Evolutionary conservation across 352 stramenopile genomes (phyloP), one percentile per base, ranked within the genome.

Genomic region (Blastocystis hominis): DNA sequence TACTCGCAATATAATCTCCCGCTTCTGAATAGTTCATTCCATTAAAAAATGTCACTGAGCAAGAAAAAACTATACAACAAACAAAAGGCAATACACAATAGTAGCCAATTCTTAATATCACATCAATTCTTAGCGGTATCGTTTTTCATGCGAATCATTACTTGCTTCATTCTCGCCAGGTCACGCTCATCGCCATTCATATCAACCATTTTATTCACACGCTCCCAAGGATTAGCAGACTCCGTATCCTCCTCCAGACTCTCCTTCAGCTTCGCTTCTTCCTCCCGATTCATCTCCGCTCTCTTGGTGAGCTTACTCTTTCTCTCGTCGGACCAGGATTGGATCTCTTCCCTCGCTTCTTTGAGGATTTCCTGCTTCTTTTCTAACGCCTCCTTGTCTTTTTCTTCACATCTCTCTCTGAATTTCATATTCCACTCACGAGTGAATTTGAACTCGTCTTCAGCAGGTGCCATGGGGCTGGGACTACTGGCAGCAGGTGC

Each of bases 131-230:
- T 87, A 9, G 44, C 77, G 53, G 77, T 50, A 87, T 89, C 88
- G 44, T 79, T 84, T 50, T 89, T 89, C 62, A 89, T 75, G 42
- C 88, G 70, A 62, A 89, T 89, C 62, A 89, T 88, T 5, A 89
- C 68, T 44, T 89, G 86, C 40, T 88, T 80, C 88, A 89, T 89
- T 62, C 88, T 84, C n/a, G 7, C 40, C 44, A 79, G 61, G 54
- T 89, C 88, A 47, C 64, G 59, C 17, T 72, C 64, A 20, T 69
- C 63, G 7, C 44, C 81, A 86, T 54, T 89, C 34, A 86, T 75
- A 76, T 89, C 88, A 42, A 89, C 88, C 9, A 89, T 34, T 63
- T 89, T 89, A 9, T 54, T 75, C 30, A 89, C 78, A 81, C 88
- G 77, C 20, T 89, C 88, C 88, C 88, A 89, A 46, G 68, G 56